Evolutionary conservation across 495 filamentous ascomycete species (phyloP).

Genomic region (Penicillium egyptiacum): DNA sequence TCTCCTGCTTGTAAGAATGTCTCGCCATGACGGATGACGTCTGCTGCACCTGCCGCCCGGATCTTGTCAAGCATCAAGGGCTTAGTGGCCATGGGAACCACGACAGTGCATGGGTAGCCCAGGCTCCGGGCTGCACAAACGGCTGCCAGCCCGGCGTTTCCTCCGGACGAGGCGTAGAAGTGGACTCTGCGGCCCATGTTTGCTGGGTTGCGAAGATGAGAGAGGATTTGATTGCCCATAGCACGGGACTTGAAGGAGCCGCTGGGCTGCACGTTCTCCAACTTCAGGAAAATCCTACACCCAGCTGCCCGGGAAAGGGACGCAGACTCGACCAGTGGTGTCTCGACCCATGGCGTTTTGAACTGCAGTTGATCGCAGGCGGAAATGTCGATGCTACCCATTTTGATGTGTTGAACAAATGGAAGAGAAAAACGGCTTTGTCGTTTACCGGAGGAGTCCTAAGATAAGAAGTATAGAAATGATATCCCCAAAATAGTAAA

Average conservation of each 20-base stretch:
- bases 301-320: constrained; percentile 69
- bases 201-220: constrained; percentile 48
- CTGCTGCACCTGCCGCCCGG: constrained; percentile 60
- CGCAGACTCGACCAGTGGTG: constrained; percentile 68
- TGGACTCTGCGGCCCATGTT: constrained; percentile 50
- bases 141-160: constrained; percentile 91
- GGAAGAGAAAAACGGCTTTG: constrained; percentile 3
- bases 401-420: constrained; percentile 21
- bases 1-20: constrained; percentile 78
- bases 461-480: constrained; percentile 15
- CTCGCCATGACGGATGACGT: constrained; percentile 69
- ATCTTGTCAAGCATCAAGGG: constrained; percentile 75
- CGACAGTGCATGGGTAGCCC: constrained; percentile 75
- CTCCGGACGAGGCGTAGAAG: constrained; percentile 87
- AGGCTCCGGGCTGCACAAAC: constrained; percentile 72
- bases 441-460: constrained; percentile 1
- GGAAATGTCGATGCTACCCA: constrained; percentile 37
- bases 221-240: constrained; percentile 76
- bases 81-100: constrained; percentile 69
- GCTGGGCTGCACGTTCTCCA: constrained; percentile 89
- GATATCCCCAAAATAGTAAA: constrained; percentile 17
- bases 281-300: constrained; percentile 85
- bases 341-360: constrained; percentile 65
- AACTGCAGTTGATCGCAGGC: constrained; percentile 37
- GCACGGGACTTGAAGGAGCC: constrained; percentile 95